Conservation (phyloP, 805 yeast genomes). For the Tanozyma kutaoensis region DNA sequence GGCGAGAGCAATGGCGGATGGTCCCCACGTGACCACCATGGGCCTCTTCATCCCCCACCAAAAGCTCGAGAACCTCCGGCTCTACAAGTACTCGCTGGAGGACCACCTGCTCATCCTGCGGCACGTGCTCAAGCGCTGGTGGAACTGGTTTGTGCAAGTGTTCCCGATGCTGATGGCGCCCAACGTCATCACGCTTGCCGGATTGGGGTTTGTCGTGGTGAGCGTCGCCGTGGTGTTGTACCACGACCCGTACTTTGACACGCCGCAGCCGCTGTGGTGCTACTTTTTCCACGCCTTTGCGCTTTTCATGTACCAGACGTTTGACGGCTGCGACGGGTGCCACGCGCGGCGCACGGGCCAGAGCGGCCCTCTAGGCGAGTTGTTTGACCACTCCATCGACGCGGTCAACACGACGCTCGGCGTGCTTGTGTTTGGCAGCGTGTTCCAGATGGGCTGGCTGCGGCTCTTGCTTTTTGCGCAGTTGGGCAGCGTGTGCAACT, state of each 20-base stretch:
- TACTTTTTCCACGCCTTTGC: conserved; percentile 70
- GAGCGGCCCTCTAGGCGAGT: conserved; percentile 86
- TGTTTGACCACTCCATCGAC: conserved; percentile 80
- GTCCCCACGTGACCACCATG: no score
- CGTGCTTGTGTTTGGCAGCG: conserved; percentile 59
- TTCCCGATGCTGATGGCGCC: conserved; percentile 91
- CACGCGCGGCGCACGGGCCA: conserved; percentile 96
- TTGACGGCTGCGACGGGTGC: conserved; percentile 92
- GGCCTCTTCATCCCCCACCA: conserved; percentile 50
- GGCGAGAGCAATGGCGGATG: no score
- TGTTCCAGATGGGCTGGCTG: conserved; percentile 63
- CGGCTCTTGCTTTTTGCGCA: conserved; percentile 40
- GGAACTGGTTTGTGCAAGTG: conserved; percentile 56
- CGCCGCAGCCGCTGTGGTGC: conserved; percentile 60
- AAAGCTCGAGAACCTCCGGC: conserved; percentile 37
- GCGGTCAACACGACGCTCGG: conserved; percentile 73
- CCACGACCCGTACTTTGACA: conserved; percentile 55
- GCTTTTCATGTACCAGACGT: conserved; percentile 82
- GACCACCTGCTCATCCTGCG: conserved; percentile 73
- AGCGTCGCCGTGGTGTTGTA: conserved; percentile 55
- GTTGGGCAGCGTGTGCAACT: conserved; percentile 66
- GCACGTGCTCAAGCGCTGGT: conserved; percentile 68
- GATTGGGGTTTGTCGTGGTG: conserved; percentile 55
- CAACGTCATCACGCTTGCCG: conserved; percentile 73
- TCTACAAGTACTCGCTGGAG: conserved; percentile 59